Evolutionary conservation across 169 alveolate species (phyloP), one percentile per base, ranked within the genome.

Genomic region (Cryptosporidium bovis): DNA sequence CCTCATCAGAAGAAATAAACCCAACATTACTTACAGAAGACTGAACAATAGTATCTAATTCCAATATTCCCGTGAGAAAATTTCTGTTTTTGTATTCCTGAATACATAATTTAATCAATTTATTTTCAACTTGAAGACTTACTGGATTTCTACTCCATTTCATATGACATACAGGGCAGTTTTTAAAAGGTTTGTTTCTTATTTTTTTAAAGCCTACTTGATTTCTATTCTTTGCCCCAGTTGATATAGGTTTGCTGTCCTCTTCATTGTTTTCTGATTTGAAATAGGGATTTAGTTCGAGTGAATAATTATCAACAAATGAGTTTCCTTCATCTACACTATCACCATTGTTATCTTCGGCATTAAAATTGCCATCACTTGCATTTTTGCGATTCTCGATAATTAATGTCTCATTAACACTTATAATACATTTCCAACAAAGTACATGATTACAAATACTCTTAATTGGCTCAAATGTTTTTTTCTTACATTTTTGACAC

Each of bases 121-220:
- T 62, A 29, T 77, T 77, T 24, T 77, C 87, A 15, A 36, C 87
- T 77, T 77, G 87, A 3, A 77, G 20, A 24, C 64, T 56, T 33
- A 55, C 87, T 40, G 87, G 87, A 48, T 77, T 77, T 36, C 87
- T 77, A 20, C 71, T 77, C 87, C 87, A 77, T 4, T 50, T 60
- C 29, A 62, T 34, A 48, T 60, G 64, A 66, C 87, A 77, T 18
- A 77, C 77, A 13, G 87, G 87, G 58, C 87, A 77, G 29, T 77
- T 55, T 44, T 77, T 77, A 27, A 77, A 77, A 20, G 87, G 87
- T 7, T 51, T 60, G 69, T 77, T 60, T 34, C 51, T 69, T 12
- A 69, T 51, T 48, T 31, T 51, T 13, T 24, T 69, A 33, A 64
- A 56, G 29, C 50, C 3, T 24, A 64, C 1, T 40, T 8, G 48